These are phyloP conservation scores for Euphorbia tirucalli DNA, from an alignment of 345 rosid genomes.

Conservation along the genomic window DNA sequence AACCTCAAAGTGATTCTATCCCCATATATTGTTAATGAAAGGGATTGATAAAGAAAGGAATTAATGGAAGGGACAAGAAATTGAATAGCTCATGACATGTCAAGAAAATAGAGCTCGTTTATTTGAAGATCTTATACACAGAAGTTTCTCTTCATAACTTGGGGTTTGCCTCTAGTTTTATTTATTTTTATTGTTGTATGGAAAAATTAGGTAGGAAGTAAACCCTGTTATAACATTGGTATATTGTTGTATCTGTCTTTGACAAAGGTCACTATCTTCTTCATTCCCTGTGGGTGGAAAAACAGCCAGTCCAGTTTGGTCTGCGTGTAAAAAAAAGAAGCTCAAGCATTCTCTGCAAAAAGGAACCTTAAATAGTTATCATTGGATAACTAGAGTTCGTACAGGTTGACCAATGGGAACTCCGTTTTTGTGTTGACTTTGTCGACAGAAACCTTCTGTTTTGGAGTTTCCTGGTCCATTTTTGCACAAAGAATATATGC, in stretches of 20 bases:
- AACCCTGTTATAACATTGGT: slow-evolving; percentile 54
- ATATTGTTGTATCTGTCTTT: slow-evolving; percentile 43
- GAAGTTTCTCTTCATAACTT: too few relatives aligned
- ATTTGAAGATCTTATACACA: too few relatives aligned
- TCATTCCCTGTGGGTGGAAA: slow-evolving; percentile 49
- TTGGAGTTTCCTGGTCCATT: slow-evolving; percentile 9
- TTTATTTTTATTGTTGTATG: too few relatives aligned
- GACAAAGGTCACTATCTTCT: slow-evolving; percentile 33
- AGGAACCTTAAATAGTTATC: background rate
- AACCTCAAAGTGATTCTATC: too few relatives aligned
- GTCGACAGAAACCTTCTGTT: slow-evolving; percentile 9
- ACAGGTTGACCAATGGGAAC: slow-evolving; percentile 15
- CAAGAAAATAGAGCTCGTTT: too few relatives aligned
- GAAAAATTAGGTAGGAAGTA: too few relatives aligned
- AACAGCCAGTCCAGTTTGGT: slow-evolving; percentile 34
- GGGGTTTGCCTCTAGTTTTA: too few relatives aligned
- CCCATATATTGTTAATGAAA: too few relatives aligned
- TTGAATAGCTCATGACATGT: too few relatives aligned
- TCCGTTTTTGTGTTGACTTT: too few relatives aligned
- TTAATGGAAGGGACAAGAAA: too few relatives aligned
- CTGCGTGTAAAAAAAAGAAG: background rate
- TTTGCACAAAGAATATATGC: slow-evolving; percentile 10
- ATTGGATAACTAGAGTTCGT: background rate
- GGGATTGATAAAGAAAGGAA: too few relatives aligned
- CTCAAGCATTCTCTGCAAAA: background rate